phyloP scores from a whole-genome alignment of 1,284 basidiomycete species.

The Porogramme epimiltina region DNA sequence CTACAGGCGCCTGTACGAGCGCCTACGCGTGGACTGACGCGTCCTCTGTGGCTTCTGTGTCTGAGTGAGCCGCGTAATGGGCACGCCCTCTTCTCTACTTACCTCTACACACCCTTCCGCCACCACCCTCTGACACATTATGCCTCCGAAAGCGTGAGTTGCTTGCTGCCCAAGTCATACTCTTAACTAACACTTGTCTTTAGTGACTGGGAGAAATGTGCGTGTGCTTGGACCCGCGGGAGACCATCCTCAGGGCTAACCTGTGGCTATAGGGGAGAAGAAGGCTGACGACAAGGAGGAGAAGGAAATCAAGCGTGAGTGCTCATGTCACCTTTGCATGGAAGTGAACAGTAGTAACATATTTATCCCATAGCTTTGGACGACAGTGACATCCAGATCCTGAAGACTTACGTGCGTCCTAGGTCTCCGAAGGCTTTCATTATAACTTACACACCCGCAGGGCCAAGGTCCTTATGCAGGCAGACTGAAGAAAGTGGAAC shows the following conservation, averaged over 20 bases:
- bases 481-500: conserved; percentile 87
- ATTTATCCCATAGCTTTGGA: conserved; percentile 81
- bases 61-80: conserved; percentile 6
- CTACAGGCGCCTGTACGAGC: conserved; percentile 5
- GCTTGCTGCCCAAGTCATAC: neutral
- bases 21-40: conserved; percentile 35
- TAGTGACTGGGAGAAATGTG: conserved; percentile 98
- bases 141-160: conserved; percentile 84
- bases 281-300: conserved; percentile 81
- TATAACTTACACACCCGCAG: conserved; percentile 43
- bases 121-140: conserved; percentile 33
- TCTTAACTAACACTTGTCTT: conserved; percentile 6
- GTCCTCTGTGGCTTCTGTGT: conserved; percentile 26
- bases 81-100: conserved; percentile 6
- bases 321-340: neutral
- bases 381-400: conserved; percentile 98
- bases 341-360: conserved; percentile 13
- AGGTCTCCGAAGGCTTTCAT: neutral
- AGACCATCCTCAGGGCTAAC: conserved; percentile 5
- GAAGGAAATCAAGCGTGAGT: conserved; percentile 89
- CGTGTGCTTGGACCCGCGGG: too few species aligned
- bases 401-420: conserved; percentile 89
- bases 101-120: conserved; percentile 8
- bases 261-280: conserved; percentile 66
- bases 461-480: conserved; percentile 97